Conservation (phyloP, 495 filamentous ascomycete species). For the Podospora tetraspora region DNA sequence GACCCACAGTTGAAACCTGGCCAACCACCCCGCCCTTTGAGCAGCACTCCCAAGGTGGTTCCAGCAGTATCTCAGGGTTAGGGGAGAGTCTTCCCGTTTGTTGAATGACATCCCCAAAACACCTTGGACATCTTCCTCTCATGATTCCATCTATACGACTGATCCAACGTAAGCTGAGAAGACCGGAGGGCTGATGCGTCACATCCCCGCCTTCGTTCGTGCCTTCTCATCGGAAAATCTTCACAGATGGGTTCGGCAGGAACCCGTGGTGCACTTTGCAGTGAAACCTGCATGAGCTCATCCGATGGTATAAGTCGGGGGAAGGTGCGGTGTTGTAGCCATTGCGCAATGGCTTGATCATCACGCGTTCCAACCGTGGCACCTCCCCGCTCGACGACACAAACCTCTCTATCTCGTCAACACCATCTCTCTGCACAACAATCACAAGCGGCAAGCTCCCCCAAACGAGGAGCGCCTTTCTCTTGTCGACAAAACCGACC, state of each 20-base stretch:
- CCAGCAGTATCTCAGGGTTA: neutral
- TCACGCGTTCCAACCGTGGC: neutral
- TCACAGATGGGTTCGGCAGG: neutral
- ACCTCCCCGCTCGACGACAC: neutral
- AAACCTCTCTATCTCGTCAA: neutral
- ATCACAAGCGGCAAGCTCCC: neutral
- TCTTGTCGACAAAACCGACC: neutral
- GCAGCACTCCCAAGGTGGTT: neutral
- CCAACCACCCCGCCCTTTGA: neutral
- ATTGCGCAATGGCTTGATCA: neutral
- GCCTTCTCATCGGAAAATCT: neutral
- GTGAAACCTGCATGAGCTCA: neutral
- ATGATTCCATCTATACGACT: neutral
- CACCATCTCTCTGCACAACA: neutral
- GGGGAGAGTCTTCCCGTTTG: neutral
- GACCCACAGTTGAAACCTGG: neutral
- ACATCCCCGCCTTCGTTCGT: neutral
- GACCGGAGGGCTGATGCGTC: neutral
- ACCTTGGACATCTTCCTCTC: neutral
- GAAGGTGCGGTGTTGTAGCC: neutral
- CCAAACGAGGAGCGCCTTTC: neutral
- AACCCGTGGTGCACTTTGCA: neutral
- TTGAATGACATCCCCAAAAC: neutral
- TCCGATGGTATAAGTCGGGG: neutral
- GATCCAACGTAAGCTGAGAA: neutral